Evolutionary conservation across 345 rosid genomes (phyloP).

Genomic region (rapeseed (Brassica napus)): DNA sequence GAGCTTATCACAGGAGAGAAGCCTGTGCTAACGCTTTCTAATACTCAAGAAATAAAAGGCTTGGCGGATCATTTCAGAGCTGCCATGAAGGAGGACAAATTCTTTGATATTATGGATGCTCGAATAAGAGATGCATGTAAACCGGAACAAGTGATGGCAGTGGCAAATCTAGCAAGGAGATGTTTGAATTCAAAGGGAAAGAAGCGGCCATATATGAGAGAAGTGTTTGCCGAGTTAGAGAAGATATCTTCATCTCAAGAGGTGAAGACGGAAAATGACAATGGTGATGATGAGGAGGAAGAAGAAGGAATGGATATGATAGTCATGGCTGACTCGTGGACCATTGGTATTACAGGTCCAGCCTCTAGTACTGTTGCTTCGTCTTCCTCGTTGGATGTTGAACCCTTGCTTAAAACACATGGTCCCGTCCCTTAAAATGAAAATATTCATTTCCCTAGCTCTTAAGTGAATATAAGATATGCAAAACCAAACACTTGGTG

Average conservation of each 20-base stretch:
- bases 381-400: not conserved
- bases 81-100: not conserved
- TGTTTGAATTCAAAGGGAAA: not conserved
- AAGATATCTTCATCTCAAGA: slow-evolving; percentile 22
- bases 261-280: not conserved
- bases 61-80: not conserved
- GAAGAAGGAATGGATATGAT: not conserved
- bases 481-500: not conserved
- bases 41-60: not conserved
- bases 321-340: slow-evolving; percentile 7
- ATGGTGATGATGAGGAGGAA: slow-evolving; percentile 5
- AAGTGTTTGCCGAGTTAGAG: slow-evolving; percentile 6
- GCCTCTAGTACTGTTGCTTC: not conserved
- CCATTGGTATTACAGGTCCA: slow-evolving; percentile 20
- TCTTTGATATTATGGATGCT: not conserved
- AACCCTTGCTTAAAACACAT: not conserved
- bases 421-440: too few species aligned
- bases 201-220: not conserved
- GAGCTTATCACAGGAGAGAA: not conserved
- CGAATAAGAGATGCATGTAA: not conserved
- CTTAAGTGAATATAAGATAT: too few species aligned
- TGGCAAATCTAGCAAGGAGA: not conserved
- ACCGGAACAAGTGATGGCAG: not conserved
- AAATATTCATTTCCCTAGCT: too few species aligned
- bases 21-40: not conserved